Conservation (phyloP, 345 rosid genomes). For the Lepidium aucheri region DNA sequence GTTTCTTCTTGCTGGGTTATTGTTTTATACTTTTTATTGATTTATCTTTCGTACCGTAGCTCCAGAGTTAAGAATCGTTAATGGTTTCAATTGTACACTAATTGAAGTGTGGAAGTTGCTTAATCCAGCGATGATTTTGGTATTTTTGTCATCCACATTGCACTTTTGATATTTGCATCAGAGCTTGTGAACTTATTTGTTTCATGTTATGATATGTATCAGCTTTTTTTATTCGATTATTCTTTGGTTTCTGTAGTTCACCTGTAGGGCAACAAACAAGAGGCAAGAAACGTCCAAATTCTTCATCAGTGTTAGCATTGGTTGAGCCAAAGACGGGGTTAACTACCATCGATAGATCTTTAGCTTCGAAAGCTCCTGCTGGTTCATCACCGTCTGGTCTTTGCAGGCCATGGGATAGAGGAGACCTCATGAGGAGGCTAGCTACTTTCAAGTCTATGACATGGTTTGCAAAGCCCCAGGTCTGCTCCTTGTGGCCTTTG, state of each 20-base stretch:
- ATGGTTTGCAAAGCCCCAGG: slow-evolving; percentile 96
- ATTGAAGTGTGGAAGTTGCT: neutral
- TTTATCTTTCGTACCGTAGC: neutral
- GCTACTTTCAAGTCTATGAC: slow-evolving; percentile 95
- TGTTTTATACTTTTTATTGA: neutral
- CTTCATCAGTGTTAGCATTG: slow-evolving; percentile 42
- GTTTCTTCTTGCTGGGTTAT: neutral
- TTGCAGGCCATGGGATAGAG: slow-evolving; percentile 90
- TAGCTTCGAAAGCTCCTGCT: slow-evolving; percentile 19
- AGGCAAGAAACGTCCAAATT: slow-evolving; percentile 51
- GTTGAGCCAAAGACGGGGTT: slow-evolving; percentile 37
- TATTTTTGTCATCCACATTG: neutral
- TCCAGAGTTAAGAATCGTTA: neutral
- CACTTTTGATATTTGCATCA: neutral
- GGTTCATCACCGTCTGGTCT: slow-evolving; percentile 38
- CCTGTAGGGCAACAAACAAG: slow-evolving; percentile 32
- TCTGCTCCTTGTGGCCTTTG: slow-evolving; percentile 18
- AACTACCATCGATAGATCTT: slow-evolving; percentile 24
- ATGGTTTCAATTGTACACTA: neutral
- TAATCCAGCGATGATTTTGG: neutral
- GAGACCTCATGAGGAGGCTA: slow-evolving; percentile 78
- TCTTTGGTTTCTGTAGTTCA: slow-evolving; percentile 28
- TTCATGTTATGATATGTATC: neutral
- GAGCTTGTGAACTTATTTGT: neutral
- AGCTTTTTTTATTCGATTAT: neutral